Conservation (phyloP, 345 rosid genomes). For the Alliaria petiolata region DNA sequence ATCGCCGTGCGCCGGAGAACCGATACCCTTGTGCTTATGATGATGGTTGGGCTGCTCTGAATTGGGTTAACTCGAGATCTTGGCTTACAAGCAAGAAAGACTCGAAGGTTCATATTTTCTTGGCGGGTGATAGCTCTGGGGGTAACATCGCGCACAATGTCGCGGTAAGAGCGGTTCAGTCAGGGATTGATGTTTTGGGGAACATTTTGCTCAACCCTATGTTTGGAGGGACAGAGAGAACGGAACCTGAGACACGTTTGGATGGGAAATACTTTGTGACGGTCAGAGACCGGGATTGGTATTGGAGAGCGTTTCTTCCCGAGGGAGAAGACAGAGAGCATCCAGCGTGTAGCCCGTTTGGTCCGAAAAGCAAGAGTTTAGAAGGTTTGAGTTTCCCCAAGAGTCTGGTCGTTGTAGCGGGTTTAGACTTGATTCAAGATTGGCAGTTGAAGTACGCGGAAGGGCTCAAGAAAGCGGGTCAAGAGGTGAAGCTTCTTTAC, state of each 20-base stretch:
- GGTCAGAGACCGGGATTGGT: conserved; percentile 77
- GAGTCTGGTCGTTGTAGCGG: conserved; percentile 83
- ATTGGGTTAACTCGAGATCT: conserved; percentile 73
- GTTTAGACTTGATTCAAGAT: conserved; percentile 81
- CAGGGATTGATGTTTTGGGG: conserved; percentile 58
- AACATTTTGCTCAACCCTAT: conserved; percentile 81
- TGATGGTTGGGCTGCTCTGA: conserved; percentile 85
- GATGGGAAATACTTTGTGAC: conserved; percentile 89
- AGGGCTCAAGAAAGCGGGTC: conserved; percentile 70
- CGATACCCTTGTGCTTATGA: conserved; percentile 85
- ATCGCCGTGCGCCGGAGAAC: conserved; percentile 86
- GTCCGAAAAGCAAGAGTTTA: conserved; percentile 56
- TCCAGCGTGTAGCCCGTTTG: conserved; percentile 83
- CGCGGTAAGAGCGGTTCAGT: conserved; percentile 63
- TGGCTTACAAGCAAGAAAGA: conserved; percentile 75
- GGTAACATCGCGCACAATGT: conserved; percentile 90
- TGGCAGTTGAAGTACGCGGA: conserved; percentile 76
- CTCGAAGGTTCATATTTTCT: conserved; percentile 64
- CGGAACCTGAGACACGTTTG: conserved; percentile 69
- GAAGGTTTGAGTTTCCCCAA: conserved; percentile 65
- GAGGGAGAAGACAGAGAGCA: conserved; percentile 84
- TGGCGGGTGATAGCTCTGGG: conserved; percentile 95
- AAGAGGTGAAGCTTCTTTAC: conserved; percentile 63
- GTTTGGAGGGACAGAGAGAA: conserved; percentile 87
- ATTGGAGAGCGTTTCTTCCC: conserved; percentile 89